Conservation (phyloP, 768 basidiomycete genomes). For the Austroboletus eburneus region DNA sequence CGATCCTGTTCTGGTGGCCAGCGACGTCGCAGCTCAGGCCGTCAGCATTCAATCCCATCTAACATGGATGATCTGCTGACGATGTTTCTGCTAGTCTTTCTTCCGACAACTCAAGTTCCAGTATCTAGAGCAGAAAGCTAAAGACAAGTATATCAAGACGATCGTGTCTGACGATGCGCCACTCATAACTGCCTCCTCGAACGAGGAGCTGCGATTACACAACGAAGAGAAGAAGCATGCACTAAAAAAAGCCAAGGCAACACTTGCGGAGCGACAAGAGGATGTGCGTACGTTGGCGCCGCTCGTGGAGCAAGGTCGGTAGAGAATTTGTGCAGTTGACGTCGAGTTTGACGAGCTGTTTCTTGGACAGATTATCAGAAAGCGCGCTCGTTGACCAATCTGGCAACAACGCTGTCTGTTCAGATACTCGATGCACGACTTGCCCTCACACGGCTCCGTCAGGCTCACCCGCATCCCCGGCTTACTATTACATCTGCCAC, state of each 20-base stretch:
- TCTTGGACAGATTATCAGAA: constrained; percentile 51
- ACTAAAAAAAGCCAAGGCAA: constrained; percentile 61
- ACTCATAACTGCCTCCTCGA: constrained; percentile 75
- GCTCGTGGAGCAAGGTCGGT: constrained; percentile 64
- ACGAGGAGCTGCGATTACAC: constrained; percentile 52
- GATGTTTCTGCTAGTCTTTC: constrained; percentile 46
- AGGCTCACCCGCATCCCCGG: constrained; percentile 75
- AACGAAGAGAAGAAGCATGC: constrained; percentile 71
- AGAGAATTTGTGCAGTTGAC: too few species aligned
- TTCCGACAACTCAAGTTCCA: constrained; percentile 84
- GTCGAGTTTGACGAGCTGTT: neutral
- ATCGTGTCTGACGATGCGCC: constrained; percentile 87
- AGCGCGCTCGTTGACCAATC: constrained; percentile 47
- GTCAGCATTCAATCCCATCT: constrained; percentile 36
- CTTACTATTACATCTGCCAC: constrained; percentile 74
- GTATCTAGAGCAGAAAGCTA: constrained; percentile 87
- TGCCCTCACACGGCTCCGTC: constrained; percentile 72
- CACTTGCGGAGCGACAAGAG: constrained; percentile 55
- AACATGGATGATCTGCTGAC: constrained; percentile 1
- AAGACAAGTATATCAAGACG: constrained; percentile 81
- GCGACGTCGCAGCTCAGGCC: constrained; percentile 56
- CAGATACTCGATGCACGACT: constrained; percentile 83
- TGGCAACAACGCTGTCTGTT: constrained; percentile 59
- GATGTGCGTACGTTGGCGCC: constrained; percentile 64
- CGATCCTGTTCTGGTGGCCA: constrained; percentile 55